Evolutionary conservation across 2,329 filamentous ascomycete species (phyloP).

Genomic region (Claviceps pazoutovae): DNA sequence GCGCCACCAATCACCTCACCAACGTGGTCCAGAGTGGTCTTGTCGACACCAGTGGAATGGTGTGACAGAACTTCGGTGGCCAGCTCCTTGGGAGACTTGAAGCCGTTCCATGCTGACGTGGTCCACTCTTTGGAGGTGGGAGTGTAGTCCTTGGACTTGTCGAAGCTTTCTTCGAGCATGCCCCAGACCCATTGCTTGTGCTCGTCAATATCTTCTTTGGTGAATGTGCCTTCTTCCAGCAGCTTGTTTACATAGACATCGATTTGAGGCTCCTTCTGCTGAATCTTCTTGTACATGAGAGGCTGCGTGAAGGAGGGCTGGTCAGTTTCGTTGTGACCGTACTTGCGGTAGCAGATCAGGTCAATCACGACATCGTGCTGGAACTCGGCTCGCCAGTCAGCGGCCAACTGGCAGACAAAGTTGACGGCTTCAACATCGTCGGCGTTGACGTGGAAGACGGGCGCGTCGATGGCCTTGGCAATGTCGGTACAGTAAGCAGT

Average conservation of each 20-base stretch:
- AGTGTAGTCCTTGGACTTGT: slow-evolving; percentile 94
- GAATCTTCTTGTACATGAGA: slow-evolving; percentile 97
- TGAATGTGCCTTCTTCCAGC: slow-evolving; percentile 84
- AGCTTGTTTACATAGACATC: slow-evolving; percentile 89
- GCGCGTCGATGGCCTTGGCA: slow-evolving; percentile 95
- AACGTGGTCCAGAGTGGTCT: slow-evolving; percentile 64
- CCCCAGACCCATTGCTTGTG: slow-evolving; percentile 99
- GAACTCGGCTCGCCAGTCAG: slow-evolving; percentile 97
- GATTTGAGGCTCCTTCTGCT: slow-evolving; percentile 68
- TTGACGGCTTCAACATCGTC: slow-evolving; percentile 98
- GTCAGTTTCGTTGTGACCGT: slow-evolving; percentile 98
- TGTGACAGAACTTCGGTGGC: slow-evolving; percentile 90
- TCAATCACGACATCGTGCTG: slow-evolving; percentile 97
- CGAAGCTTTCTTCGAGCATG: slow-evolving; percentile 95
- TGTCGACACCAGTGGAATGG: slow-evolving; percentile 68
- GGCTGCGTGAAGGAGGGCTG: slow-evolving; percentile 99
- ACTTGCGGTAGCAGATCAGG: slow-evolving; percentile 96
- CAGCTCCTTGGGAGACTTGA: slow-evolving; percentile 97
- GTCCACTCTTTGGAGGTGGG: slow-evolving; percentile 96
- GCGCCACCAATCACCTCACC: slow-evolving; percentile 63
- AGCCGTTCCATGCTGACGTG: slow-evolving; percentile 96
- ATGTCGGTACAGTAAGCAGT: slow-evolving; percentile 99
- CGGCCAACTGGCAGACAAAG: slow-evolving; percentile 91
- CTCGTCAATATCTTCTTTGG: slow-evolving; percentile 93
- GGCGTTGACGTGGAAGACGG: slow-evolving; percentile 97